Conservation (phyloP, 1,284 basidiomycete genomes). For the Schizophyllum commune region DNA sequence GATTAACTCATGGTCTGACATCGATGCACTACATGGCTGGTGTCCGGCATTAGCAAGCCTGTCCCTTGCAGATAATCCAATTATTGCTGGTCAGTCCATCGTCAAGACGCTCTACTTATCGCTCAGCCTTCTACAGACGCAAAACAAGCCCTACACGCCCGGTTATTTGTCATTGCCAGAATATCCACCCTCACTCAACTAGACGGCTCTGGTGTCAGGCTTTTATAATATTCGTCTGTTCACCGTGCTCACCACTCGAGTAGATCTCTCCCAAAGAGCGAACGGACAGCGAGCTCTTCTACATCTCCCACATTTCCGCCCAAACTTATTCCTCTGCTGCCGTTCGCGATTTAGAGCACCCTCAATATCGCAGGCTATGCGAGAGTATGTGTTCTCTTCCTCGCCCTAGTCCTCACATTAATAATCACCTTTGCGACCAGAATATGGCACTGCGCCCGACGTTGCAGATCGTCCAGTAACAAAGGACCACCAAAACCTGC, state of each 20-base stretch:
- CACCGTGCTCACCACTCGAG: neutral
- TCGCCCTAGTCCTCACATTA: neutral
- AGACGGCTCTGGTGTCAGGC: slow-evolving; percentile 57
- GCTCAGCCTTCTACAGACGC: slow-evolving; percentile 24
- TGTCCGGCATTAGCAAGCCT: slow-evolving; percentile 55
- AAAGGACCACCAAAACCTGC: slow-evolving; percentile 44
- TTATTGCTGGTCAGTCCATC: slow-evolving; percentile 41
- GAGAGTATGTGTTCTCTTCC: slow-evolving; percentile 46
- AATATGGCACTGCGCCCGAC: slow-evolving; percentile 48
- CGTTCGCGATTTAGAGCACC: slow-evolving; percentile 41
- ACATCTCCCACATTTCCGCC: slow-evolving; percentile 58
- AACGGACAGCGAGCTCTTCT: slow-evolving; percentile 82
- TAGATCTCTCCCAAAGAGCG: slow-evolving; percentile 71
- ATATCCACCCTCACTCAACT: slow-evolving; percentile 57
- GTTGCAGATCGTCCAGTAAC: slow-evolving; percentile 21
- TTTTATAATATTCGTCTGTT: no score
- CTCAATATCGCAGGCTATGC: slow-evolving; percentile 57
- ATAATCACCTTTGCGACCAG: neutral
- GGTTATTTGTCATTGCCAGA: slow-evolving; percentile 67
- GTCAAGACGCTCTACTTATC: slow-evolving; percentile 9
- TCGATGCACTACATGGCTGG: slow-evolving; percentile 68
- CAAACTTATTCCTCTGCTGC: slow-evolving; percentile 35
- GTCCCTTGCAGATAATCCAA: slow-evolving; percentile 52
- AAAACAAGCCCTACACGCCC: slow-evolving; percentile 36
- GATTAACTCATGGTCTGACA: slow-evolving; percentile 54